Evolutionary conservation across 805 yeast genomes (phyloP).

Genomic region (Lipomyces lipofer): DNA sequence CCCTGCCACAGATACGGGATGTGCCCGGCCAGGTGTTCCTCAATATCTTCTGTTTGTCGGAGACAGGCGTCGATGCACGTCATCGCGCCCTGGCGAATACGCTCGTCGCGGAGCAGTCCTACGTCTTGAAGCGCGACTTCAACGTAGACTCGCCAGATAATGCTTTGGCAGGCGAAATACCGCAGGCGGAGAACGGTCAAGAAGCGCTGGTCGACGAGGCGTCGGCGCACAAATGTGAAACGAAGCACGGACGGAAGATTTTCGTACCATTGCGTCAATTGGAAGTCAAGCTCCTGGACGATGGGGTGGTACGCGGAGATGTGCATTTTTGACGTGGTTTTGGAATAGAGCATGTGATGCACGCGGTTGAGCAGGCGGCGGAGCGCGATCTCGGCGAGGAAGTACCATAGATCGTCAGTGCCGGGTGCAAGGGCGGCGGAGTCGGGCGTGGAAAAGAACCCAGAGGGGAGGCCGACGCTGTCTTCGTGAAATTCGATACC

Average conservation of each 20-base stretch:
- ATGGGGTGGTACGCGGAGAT: constrained; percentile 21
- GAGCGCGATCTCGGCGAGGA: constrained; percentile 18
- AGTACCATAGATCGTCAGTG: constrained; percentile 24
- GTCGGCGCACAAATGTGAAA: constrained; percentile 11
- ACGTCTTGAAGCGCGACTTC: constrained; percentile 13
- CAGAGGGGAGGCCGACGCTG: constrained; percentile 20
- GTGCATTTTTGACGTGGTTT: constrained; percentile 11
- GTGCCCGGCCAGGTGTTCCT: constrained; percentile 19
- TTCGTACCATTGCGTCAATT: constrained; percentile 25
- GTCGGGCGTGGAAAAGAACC: constrained; percentile 6
- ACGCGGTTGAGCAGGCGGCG: constrained; percentile 23
- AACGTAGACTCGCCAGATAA: constrained; percentile 23
- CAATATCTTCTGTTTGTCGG: constrained; percentile 13
- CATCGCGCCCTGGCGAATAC: constrained; percentile 16
- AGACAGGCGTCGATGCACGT: constrained; percentile 22
- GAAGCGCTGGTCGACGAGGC: constrained; percentile 7
- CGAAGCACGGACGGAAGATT: constrained; percentile 6
- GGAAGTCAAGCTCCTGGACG: constrained; percentile 25
- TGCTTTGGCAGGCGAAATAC: constrained; percentile 22
- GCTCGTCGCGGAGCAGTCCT: constrained; percentile 5
- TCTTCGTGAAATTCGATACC: constrained; percentile 21
- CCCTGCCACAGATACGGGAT: constrained; percentile 25
- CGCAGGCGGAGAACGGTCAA: constrained; percentile 16
- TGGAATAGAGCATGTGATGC: constrained; percentile 18
- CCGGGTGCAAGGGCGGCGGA: constrained; percentile 10